Base-by-base conservation (phyloP, 768 basidiomycete species). In the Neoboletus magnificus region DNA sequence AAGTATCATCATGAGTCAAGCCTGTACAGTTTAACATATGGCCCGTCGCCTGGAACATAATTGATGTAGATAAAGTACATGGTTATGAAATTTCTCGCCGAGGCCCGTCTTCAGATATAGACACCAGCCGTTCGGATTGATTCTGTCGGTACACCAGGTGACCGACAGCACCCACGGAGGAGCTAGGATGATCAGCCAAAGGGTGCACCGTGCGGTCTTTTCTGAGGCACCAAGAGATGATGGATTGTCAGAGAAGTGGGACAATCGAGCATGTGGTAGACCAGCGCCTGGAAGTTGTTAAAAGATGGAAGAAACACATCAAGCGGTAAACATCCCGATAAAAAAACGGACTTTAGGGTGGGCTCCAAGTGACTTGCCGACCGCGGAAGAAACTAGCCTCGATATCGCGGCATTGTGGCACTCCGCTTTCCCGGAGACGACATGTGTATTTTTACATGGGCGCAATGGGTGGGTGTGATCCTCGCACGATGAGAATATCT, bases 71-170 rank as follows among this genome's bases (percentile, higher is more conserved):
- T 32, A 54, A 10, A 27, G 15, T 36, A 55, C 33, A 54, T 12
- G 22, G 12, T 16, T 18, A 22, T 12, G 6, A 8, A 37, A 22
- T 30, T 20, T 15, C 47, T n/a, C 16, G 15, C 18, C 10, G 12
- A 13, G 4, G 12, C n/a, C n/a, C n/a, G 13, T 15, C 15, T 5
- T 30, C 18, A 27, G 3, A 15, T 15, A 30, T n/a, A 39, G 4
- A 41, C 18, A 25, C 5, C 18, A 23, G 30, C 12, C 6, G 30
- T 13, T 48, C 15, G n/a, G n/a, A 33, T 16, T 16, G 20, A 39
- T 25, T 13, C n/a, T 74, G 75, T 81, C 56, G 78, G 76, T 77
- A 76, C 81, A 80, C 81, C 76, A 82, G 84, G 84, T 86, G 85
- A 85, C 85, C 75, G 77, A 76, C 56, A 60, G 36, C 76, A 74